Evolutionary conservation across 2,329 filamentous ascomycete species (phyloP), one percentile per base, ranked within the genome.

Genomic region (Colletotrichum cereale): DNA sequence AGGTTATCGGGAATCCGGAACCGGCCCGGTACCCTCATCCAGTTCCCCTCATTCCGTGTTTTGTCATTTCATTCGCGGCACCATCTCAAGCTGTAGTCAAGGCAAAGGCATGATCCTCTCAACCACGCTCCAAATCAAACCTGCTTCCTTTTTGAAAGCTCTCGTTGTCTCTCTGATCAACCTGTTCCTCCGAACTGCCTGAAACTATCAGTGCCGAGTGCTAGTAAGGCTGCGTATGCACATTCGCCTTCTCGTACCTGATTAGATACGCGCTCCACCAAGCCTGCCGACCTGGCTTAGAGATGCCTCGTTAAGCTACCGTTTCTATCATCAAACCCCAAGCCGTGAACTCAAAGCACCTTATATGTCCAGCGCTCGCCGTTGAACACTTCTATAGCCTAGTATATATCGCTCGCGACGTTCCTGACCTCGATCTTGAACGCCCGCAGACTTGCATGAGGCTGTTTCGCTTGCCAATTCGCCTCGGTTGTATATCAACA

Each of bases 21-120:
- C 69, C 69, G 69, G 40, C 21, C 64, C 69, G 60, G 69, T 47
- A 26, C 60, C 26, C 6, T 57, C 18, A 1, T 18, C 12, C 53
- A 57, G 34, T 63, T 58, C 53, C 65, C 52, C 58, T 53, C 65
- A 31, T 64, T 47, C 44, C 21, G n/a, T n/a, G 21, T 21, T 5
- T 3, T 47, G 10, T 2, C 3, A 3, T 12, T 12, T 44, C 40
- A 7, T 18, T 52, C 26, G 26, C 26, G 18, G 29, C 29, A 34
- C 50, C 14, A 31, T 34, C 50, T 12, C 24, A 6, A 53, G 10
- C 11, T 31, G 24, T 21, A 24, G 21, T 31, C 47, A 24, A 18
- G 44, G 44, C 26, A 24, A 34, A 42, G 44, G 29, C 31, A 29
- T 1, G n/a, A 10, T 2, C 14, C 47, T 47, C 29, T 44, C 42